Conservation (phyloP, 208 protist genomes). For the Trypanosoma cruzi region DNA sequence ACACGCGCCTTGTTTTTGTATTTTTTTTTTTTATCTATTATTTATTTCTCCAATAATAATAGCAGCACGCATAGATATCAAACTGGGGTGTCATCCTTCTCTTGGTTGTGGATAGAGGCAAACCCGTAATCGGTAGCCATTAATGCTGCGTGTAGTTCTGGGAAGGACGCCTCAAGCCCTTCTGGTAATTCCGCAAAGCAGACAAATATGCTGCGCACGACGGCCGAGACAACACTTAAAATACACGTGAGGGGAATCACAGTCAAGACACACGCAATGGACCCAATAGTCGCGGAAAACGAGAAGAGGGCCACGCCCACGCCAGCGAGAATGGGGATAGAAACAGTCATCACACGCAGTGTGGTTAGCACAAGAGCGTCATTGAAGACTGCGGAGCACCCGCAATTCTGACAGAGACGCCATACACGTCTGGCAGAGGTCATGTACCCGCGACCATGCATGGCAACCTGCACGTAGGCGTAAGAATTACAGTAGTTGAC, state of each 20-base stretch:
- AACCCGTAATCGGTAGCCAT: slow-evolving; percentile 6
- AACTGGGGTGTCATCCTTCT: background rate
- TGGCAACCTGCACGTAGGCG: slow-evolving; percentile 88
- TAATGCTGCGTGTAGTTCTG: slow-evolving; percentile 53
- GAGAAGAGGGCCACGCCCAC: slow-evolving; percentile 27
- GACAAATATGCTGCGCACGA: slow-evolving; percentile 82
- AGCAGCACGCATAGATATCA: too few species aligned
- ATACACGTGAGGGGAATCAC: slow-evolving; percentile 52
- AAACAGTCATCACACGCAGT: slow-evolving; percentile 36
- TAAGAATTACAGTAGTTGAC: slow-evolving; percentile 90
- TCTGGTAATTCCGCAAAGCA: slow-evolving; percentile 86
- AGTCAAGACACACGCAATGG: slow-evolving; percentile 43
- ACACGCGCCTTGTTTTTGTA: too few species aligned
- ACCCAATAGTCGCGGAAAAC: slow-evolving; percentile 22
- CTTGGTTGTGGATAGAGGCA: background rate
- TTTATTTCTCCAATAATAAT: too few species aligned
- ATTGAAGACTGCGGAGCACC: slow-evolving; percentile 82
- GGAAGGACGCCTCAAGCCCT: slow-evolving; percentile 57
- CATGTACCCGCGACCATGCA: slow-evolving; percentile 90
- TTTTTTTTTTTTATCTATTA: too few species aligned
- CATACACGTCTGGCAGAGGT: slow-evolving; percentile 71
- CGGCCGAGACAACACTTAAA: slow-evolving; percentile 52
- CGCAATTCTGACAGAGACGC: slow-evolving; percentile 62
- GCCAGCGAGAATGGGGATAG: background rate
- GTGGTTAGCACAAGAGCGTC: slow-evolving; percentile 56